Evolutionary conservation across 306 rosid species (phyloP).

Genomic region (Canavalia gladiata): DNA sequence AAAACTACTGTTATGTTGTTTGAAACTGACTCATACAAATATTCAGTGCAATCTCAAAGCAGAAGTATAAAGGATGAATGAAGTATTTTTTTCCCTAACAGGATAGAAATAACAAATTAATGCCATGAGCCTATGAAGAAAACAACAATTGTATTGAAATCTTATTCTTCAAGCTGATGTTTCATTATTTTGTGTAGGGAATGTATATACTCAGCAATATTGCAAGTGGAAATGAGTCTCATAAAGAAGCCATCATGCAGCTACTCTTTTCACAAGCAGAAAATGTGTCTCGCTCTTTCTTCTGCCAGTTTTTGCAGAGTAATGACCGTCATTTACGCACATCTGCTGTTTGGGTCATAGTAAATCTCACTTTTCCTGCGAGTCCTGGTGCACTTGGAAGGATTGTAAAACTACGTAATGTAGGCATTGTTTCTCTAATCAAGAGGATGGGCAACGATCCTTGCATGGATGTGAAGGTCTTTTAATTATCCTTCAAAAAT

Average conservation of each 20-base stretch:
- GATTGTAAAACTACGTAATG: constrained; percentile 61
- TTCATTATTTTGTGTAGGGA: constrained; percentile 57
- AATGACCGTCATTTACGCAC: constrained; percentile 67
- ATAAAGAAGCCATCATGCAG: constrained; percentile 79
- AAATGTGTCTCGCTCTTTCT: constrained; percentile 59
- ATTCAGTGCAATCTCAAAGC: constrained; percentile 15
- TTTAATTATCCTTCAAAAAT: constrained; percentile 30
- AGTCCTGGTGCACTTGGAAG: constrained; percentile 67
- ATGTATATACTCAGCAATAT: constrained; percentile 78
- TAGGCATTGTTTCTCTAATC: constrained; percentile 77
- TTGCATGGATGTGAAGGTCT: constrained; percentile 80
- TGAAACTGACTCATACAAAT: not conserved
- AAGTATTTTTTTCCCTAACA: not conserved
- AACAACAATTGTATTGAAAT: not conserved
- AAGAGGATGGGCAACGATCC: constrained; percentile 81
- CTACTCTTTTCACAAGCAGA: constrained; percentile 65
- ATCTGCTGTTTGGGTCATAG: constrained; percentile 74
- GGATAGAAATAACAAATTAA: constrained; percentile 11
- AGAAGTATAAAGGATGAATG: constrained; percentile 24
- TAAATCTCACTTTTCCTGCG: constrained; percentile 77
- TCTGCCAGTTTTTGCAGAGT: constrained; percentile 72
- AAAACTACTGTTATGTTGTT: constrained; percentile 20
- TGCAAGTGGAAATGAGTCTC: constrained; percentile 84
- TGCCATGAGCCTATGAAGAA: not conserved
- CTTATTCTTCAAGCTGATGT: constrained; percentile 20